Evolutionary conservation across 2,329 filamentous ascomycete genomes (phyloP).

Genomic region (Alternaria rosae): DNA sequence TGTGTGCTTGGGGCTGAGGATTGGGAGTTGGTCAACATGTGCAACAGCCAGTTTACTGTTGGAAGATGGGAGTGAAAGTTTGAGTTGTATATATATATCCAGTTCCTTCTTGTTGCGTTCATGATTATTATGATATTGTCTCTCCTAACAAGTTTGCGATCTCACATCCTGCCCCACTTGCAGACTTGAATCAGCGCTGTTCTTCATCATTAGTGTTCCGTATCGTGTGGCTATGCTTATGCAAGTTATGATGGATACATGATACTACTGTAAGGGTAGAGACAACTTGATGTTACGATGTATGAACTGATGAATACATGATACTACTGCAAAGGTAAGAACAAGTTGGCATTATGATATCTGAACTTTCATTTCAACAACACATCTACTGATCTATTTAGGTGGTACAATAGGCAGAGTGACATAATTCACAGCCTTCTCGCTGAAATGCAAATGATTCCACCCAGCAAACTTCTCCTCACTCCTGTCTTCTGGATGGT

Average conservation of each 20-base stretch:
- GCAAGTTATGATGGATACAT: neutral
- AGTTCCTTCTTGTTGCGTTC: neutral
- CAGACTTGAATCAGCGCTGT: neutral
- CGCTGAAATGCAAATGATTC: conserved; percentile 64
- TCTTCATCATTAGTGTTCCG: neutral
- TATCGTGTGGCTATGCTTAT: neutral
- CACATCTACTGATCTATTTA: conserved; percentile 29
- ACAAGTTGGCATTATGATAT: neutral
- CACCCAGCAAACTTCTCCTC: conserved; percentile 55
- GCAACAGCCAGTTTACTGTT: conserved; percentile 45
- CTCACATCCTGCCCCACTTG: neutral
- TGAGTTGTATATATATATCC: neutral
- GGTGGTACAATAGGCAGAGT: conserved; percentile 62
- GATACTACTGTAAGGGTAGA: neutral
- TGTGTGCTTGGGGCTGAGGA: conserved; percentile 41
- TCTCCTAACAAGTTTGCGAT: neutral
- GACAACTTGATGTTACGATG: neutral
- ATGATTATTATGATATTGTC: neutral
- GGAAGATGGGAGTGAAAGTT: conserved; percentile 28
- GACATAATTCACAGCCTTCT: conserved; percentile 59
- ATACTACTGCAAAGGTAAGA: neutral
- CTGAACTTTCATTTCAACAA: too few relatives aligned
- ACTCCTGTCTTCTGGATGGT: conserved; percentile 57
- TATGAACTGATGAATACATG: neutral
- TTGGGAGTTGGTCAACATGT: conserved; percentile 47